Evolutionary conservation across 306 rosid genomes (phyloP).

Genomic region (Sechiopsis laciniata): DNA sequence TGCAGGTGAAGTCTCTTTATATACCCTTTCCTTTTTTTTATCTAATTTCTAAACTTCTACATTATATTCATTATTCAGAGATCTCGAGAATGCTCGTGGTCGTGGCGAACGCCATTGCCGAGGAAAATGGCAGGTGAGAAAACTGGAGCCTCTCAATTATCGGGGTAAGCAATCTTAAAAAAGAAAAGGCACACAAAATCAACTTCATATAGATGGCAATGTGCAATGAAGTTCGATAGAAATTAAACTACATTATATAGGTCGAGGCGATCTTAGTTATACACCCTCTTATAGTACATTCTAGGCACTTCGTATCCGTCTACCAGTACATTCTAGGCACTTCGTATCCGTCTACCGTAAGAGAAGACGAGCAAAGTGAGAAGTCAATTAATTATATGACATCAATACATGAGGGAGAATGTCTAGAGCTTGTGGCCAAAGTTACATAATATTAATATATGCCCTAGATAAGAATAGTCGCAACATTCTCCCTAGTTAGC

Average conservation of each 20-base stretch:
- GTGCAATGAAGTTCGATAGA: not conserved
- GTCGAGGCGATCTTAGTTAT: not conserved
- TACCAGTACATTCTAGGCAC: not conserved
- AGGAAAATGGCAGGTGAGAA: not conserved
- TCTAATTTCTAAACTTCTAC: not conserved
- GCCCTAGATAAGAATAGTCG: not conserved
- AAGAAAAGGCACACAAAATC: not conserved
- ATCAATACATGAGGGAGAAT: not conserved
- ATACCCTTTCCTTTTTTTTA: not conserved
- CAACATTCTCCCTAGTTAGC: not conserved
- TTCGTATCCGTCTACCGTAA: too few relatives aligned
- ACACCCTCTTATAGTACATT: not conserved
- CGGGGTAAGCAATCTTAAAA: not conserved
- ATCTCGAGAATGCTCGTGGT: not conserved
- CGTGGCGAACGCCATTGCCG: not conserved
- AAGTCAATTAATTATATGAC: not conserved
- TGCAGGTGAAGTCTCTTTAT: constrained; percentile 3
- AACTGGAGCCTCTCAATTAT: not conserved
- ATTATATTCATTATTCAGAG: not conserved
- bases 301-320: not conserved
- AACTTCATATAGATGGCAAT: not conserved
- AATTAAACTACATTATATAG: not conserved
- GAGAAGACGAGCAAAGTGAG: not conserved
- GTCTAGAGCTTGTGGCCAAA: too few relatives aligned
- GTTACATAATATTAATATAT: too few relatives aligned